Evolutionary conservation across 129 eudicot genomes (phyloP).

Genomic region (Escallonia herrerae): DNA sequence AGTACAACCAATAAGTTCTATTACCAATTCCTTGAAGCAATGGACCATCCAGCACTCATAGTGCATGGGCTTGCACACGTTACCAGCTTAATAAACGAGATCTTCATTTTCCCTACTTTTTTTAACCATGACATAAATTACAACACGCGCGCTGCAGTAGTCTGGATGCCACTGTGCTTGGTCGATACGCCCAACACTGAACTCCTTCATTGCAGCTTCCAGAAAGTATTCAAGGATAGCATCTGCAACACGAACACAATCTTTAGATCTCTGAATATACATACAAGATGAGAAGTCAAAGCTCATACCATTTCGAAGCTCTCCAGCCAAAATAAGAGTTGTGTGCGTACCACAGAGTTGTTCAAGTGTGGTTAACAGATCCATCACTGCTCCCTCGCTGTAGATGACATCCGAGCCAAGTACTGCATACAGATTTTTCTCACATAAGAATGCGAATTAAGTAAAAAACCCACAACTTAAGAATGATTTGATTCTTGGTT

Average conservation of each 20-base stretch:
- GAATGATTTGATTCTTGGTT: neutral
- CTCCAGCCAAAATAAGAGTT: constrained; percentile 81
- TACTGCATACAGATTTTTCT: constrained; percentile 32
- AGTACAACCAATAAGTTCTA: neutral
- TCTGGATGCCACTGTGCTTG: constrained; percentile 85
- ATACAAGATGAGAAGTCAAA: neutral
- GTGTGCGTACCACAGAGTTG: constrained; percentile 63
- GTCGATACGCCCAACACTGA: constrained; percentile 62
- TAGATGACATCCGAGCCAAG: constrained; percentile 88
- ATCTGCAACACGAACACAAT: constrained; percentile 35
- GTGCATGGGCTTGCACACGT: neutral
- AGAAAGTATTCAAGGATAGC: constrained; percentile 82
- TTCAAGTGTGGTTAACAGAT: constrained; percentile 54
- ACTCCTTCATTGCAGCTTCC: constrained; percentile 69
- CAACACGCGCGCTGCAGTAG: constrained; percentile 73
- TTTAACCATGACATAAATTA: constrained; percentile 54
- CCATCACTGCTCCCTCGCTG: constrained; percentile 82
- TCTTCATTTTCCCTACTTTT: constrained; percentile 13
- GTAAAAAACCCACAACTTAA: neutral
- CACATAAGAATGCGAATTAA: neutral
- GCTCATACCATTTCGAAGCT: constrained; percentile 76
- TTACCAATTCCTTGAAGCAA: neutral
- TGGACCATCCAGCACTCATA: too few relatives aligned
- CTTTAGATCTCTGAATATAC: neutral
- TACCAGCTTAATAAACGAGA: neutral